phyloP scores from a whole-genome alignment of 2,329 filamentous ascomycete genomes.

The Graphiopsis chlorocephala region DNA sequence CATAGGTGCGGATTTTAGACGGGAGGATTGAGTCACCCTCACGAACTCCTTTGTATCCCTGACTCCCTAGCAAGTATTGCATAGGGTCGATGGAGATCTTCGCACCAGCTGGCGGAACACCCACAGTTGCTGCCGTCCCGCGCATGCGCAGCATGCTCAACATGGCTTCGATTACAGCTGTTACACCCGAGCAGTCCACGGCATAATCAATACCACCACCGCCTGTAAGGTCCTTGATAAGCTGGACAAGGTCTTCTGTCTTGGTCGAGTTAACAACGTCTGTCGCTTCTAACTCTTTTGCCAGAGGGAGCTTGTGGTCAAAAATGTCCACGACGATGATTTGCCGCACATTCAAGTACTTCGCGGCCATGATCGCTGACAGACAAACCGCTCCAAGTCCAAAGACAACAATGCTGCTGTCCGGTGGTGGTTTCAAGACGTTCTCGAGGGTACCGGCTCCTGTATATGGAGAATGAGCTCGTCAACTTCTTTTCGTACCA shows the following conservation, averaged over 20 bases:
- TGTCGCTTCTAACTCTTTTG: conserved; percentile 20
- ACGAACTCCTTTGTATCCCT: background rate
- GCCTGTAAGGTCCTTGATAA: conserved; percentile 19
- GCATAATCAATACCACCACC: conserved; percentile 14
- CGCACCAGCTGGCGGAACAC: conserved; percentile 20
- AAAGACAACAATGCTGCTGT: background rate
- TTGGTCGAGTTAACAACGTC: conserved; percentile 20
- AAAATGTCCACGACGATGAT: conserved; percentile 26
- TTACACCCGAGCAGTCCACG: conserved; percentile 18
- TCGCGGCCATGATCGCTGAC: conserved; percentile 24
- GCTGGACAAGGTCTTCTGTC: conserved; percentile 14
- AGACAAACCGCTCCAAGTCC: conserved; percentile 2
- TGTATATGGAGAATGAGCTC: background rate
- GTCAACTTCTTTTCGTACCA: background rate
- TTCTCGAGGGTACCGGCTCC: background rate
- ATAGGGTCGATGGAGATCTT: conserved; percentile 8
- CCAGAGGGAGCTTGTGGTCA: conserved; percentile 21
- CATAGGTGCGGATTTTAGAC: background rate
- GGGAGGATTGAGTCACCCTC: background rate
- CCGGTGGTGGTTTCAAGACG: background rate
- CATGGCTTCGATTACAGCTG: conserved; percentile 22
- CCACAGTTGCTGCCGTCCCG: conserved; percentile 23
- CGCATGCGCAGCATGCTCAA: conserved; percentile 20
- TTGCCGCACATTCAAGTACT: conserved; percentile 19
- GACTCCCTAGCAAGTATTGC: background rate